A percentile compares a stretch with the other conserved stretches of the same genome.
phyloP scores from a whole-genome alignment of 169 alveolate genomes.

The Eimeria nieschulzi region DNA sequence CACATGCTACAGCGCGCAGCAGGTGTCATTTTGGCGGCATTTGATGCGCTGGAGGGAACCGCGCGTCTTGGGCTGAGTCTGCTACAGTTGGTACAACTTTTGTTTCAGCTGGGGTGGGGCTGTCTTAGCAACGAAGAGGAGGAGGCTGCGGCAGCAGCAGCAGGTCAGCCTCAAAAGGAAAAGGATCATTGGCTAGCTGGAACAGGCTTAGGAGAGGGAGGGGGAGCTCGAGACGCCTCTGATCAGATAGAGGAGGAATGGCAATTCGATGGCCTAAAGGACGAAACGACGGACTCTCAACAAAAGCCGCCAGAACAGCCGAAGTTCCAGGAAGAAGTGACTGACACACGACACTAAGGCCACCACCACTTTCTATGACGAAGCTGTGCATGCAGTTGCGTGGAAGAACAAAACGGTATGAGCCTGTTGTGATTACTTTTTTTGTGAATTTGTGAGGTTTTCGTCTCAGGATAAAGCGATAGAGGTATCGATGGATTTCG shows the following conservation, averaged over 20 bases:
- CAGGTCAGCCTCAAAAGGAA: slow-evolving; percentile 44
- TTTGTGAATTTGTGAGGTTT: neutral
- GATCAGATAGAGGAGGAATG: slow-evolving; percentile 65
- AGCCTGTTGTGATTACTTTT: neutral
- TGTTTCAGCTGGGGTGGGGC: slow-evolving; percentile 66
- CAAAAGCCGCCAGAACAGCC: slow-evolving; percentile 58
- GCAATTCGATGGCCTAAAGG: slow-evolving; percentile 70
- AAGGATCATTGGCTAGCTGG: slow-evolving; percentile 71
- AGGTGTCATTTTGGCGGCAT: slow-evolving; percentile 58
- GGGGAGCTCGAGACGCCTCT: slow-evolving; percentile 46
- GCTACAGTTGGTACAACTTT: slow-evolving; percentile 52
- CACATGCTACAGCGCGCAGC: slow-evolving; percentile 55
- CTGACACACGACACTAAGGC: neutral
- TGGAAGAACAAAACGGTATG: too few species aligned
- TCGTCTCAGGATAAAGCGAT: slow-evolving; percentile 64
- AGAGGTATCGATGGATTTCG: slow-evolving; percentile 74
- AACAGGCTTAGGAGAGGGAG: slow-evolving; percentile 74
- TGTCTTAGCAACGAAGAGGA: slow-evolving; percentile 23
- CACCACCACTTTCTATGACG: too few species aligned
- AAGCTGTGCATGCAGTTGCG: too few species aligned
- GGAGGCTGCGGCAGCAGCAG: slow-evolving; percentile 31
- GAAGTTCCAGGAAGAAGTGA: slow-evolving; percentile 51
- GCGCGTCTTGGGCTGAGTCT: slow-evolving; percentile 45
- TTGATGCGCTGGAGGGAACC: slow-evolving; percentile 60
- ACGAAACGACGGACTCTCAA: slow-evolving; percentile 41